Conservation (phyloP, 768 basidiomycete species). For the Lyophyllum semitale region DNA sequence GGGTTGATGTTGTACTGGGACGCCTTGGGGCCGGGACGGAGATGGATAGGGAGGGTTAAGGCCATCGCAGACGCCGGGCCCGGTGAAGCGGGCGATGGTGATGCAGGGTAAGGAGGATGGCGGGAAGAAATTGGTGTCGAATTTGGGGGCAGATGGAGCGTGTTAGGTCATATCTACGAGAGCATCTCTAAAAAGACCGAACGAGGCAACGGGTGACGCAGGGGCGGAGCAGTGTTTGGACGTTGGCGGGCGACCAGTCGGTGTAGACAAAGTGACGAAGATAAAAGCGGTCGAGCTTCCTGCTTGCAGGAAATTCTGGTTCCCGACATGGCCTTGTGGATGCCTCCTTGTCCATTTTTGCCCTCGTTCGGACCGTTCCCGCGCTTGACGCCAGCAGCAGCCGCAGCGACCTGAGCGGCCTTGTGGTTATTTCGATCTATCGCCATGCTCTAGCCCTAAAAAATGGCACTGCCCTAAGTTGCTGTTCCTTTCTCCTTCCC, state of each 20-base stretch:
- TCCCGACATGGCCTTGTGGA: slow-evolving; percentile 30
- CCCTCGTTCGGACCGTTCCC: slow-evolving; percentile 29
- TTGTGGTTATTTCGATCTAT: slow-evolving; percentile 99
- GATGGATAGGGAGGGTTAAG: too few species aligned
- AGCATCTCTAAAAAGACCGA: too few species aligned
- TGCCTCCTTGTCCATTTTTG: slow-evolving; percentile 36
- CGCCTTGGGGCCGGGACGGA: too few species aligned
- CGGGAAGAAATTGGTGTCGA: too few species aligned
- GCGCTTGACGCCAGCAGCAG: slow-evolving; percentile 34
- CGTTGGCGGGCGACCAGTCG: slow-evolving; percentile 57
- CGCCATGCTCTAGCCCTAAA: slow-evolving; percentile 91
- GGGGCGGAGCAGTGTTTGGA: slow-evolving; percentile 70
- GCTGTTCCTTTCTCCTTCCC: slow-evolving; percentile 75
- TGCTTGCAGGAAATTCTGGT: slow-evolving; percentile 42
- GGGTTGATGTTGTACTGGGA: slow-evolving; percentile 16
- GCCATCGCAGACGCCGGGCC: too few species aligned
- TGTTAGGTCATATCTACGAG: too few species aligned
- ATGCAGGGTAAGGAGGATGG: too few species aligned
- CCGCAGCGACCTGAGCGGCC: slow-evolving; percentile 72
- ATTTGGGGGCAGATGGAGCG: too few species aligned
- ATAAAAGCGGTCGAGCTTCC: slow-evolving; percentile 73
- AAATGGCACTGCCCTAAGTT: slow-evolving; percentile 72
- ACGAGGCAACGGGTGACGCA: slow-evolving; percentile 74
- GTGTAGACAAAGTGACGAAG: slow-evolving; percentile 38
- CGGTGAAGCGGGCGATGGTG: too few species aligned